Evolutionary conservation across 2,329 filamentous ascomycete species (phyloP), one percentile per base, ranked within the genome.

Genomic region (Nakataea oryzae): DNA sequence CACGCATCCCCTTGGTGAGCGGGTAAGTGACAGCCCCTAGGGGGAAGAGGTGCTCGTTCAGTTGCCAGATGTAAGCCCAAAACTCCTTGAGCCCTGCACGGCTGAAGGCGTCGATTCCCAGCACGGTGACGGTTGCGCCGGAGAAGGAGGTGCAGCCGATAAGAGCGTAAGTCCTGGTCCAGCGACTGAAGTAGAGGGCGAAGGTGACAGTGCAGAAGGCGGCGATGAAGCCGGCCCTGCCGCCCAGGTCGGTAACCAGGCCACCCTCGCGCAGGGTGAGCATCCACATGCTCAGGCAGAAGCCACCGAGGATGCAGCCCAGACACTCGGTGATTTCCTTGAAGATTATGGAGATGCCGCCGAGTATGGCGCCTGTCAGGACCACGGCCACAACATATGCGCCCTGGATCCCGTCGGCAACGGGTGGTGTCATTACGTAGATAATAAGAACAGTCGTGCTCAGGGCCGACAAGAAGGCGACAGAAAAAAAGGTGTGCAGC

Each of bases 31-130:
- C 79, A 1, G 89, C 88, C 50, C 85, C 83, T 2, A 91, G 76
- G 0, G 93, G 93, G 69, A 97, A 97, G 0, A 92, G 77, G 60
- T 89, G 81, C 55, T 86, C 78, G 72, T 97, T 97, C 54, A 97
- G 75, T 57, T 78, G 78, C 93, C 93, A 97, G 50, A 96, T 81
- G 72, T 96, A 97, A 7, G 91, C 82, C 93, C 93, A 97, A 67
- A 97, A 97, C 72, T 97, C 93, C 73, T 96, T 97, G 68, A 96
- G 77, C 0, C 93, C 93, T n/a, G 92, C 91, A 65, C 86, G 81
- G 69, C 87, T 93, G 69, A 93, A 96, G 73, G 91, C 96, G 72
- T 97, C 93, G 63, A 97, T 89, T 2, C 93, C 93, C 2, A 97
- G 75, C 17, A 96, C 83, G 0, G 88, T 80, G 3, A 85, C 85